Evolutionary conservation across 1,284 basidiomycete genomes (phyloP).

Genomic region (Fomitopsis schrenkii): DNA sequence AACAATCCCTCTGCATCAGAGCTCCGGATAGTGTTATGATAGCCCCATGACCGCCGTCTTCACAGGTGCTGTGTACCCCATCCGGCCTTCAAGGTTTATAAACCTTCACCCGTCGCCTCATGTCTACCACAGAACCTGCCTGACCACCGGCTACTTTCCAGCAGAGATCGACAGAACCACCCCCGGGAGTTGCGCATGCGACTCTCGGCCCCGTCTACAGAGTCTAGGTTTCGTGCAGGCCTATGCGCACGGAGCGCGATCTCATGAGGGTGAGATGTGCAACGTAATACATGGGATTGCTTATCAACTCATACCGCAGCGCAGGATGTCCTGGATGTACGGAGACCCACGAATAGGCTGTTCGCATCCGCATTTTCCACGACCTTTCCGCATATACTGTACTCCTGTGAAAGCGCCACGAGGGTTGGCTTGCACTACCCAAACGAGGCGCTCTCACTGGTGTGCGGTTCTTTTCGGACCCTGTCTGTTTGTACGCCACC

Average conservation of each 20-base stretch:
- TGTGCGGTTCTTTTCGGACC: not conserved
- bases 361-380: not conserved
- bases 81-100: not conserved
- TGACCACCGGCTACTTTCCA: not conserved
- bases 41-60: not conserved
- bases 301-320: not conserved
- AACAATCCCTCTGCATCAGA: not conserved
- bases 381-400: not conserved
- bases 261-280: not conserved
- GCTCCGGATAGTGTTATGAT: not conserved
- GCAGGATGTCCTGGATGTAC: not conserved
- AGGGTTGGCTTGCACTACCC: not conserved
- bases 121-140: not conserved
- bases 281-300: not conserved
- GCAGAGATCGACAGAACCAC: not conserved
- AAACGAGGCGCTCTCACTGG: not conserved
- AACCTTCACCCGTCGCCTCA: not conserved
- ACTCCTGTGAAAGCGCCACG: not conserved
- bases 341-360: not conserved
- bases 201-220: not conserved
- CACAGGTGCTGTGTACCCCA: not conserved
- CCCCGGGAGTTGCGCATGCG: not conserved
- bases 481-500: not conserved
- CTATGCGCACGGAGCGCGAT: not conserved
- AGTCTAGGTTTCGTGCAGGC: not conserved